Base-by-base conservation (phyloP, 2,329 filamentous ascomycete species). In the Colletotrichum cereale region DNA sequence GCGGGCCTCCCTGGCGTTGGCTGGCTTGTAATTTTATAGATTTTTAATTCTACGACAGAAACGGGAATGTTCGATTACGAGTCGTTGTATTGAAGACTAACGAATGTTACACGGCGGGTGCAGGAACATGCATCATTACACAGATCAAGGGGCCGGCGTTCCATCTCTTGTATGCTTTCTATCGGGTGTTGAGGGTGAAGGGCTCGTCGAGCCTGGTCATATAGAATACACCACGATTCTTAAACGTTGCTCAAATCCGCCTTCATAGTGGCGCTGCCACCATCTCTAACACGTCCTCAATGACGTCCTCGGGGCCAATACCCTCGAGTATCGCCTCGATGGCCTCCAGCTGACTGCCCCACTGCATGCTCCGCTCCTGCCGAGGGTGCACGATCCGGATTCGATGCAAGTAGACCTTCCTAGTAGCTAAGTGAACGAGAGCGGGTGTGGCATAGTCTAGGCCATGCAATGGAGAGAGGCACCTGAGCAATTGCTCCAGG, bases 381-480 rank as follows among this genome's bases (percentile, higher is more conserved):
- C 90, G 87, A 1, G 93, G 87, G 1, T 83, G 82, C 0, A 92
- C 89, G 66, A 98, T 87, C 18, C 88, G 82, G 40, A 99, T 90
- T 11, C 95, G 91, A 82, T 99, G 96, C 24, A 92, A 86, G 78
- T 97, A 99, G 31, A 97, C 88, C 83, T 98, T 98, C 72, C 90
- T 90, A 2, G 92, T 91, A 6, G 96, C 96, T 56, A 99, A 85
- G 10, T 87, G 90, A 26, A 98, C 91, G 34, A 98, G 87, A 1
- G 94, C 93, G 0, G 96, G 96, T 0, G 95, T 95, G 6, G 94
- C 91, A 79, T 92, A 98, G 76, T 92, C 87, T 21, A 97, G 84
- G 0, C 90, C 88, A 79, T 98, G 96, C 24, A 99, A 85, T 1
- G 94, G 90, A 5, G 95, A 94, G 10, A 99, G 88, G 62, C 90